phyloP scores from a whole-genome alignment of 768 basidiomycete species.

The Mrakia frigida region DNA sequence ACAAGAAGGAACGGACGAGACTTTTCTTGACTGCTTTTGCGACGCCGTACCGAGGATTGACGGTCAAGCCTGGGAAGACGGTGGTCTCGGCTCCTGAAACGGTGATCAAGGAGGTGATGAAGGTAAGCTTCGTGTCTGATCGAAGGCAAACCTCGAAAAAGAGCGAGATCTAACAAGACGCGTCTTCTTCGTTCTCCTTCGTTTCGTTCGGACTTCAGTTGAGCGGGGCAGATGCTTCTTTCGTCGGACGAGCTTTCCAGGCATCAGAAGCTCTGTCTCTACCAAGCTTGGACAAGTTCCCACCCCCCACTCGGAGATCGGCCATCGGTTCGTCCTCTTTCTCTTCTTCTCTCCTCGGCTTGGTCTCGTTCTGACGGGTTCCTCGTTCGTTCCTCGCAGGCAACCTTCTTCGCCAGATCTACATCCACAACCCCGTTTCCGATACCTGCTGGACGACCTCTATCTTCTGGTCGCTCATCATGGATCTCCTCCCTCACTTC shows the following conservation, averaged over 20 bases:
- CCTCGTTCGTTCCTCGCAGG: constrained; percentile 48
- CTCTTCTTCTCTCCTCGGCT: background rate
- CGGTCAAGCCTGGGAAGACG: constrained; percentile 61
- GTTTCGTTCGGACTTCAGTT: constrained; percentile 19
- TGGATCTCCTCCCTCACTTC: constrained; percentile 61
- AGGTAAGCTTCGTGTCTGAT: constrained; percentile 44
- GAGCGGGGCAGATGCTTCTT: constrained; percentile 31
- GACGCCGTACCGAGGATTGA: constrained; percentile 62
- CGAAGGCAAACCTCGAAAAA: too few relatives aligned
- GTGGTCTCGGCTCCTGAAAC: constrained; percentile 57
- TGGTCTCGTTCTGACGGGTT: background rate
- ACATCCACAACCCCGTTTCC: constrained; percentile 58
- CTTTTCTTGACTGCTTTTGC: constrained; percentile 74
- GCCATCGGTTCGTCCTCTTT: constrained; percentile 53
- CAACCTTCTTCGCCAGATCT: constrained; percentile 60
- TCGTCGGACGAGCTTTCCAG: constrained; percentile 59
- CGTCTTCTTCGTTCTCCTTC: too few relatives aligned
- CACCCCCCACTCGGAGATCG: constrained; percentile 51
- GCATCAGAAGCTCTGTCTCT: constrained; percentile 46
- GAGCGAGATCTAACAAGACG: background rate
- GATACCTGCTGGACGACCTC: constrained; percentile 68
- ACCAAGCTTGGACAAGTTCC: constrained; percentile 39
- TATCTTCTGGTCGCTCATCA: constrained; percentile 66
- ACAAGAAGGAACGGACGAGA: constrained; percentile 46
- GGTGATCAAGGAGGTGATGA: constrained; percentile 75